Evolutionary conservation across 1,139 yeast species (phyloP).

Genomic region (Casaregolazyma lundiana): DNA sequence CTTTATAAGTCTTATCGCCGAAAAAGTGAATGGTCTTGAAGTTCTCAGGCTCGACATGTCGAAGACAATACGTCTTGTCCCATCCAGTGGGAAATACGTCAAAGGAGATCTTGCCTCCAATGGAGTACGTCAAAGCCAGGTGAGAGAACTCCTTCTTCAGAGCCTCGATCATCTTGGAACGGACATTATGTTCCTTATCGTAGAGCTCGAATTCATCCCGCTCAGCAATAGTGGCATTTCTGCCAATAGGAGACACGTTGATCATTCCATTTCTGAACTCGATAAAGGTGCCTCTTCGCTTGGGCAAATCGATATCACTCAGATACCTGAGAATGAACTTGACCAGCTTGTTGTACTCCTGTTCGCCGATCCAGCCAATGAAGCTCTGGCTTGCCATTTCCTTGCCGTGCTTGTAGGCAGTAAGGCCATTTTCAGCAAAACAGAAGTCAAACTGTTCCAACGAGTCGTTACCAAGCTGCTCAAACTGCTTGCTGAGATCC

Average conservation of each 20-base stretch:
- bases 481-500: slow-evolving; percentile 89
- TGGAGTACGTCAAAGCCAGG: slow-evolving; percentile 84
- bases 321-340: slow-evolving; percentile 82
- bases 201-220: slow-evolving; percentile 85
- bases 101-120: slow-evolving; percentile 98
- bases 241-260: slow-evolving; percentile 95
- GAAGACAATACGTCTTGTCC: slow-evolving; percentile 98
- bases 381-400: slow-evolving; percentile 88
- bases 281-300: slow-evolving; percentile 83
- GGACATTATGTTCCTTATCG: slow-evolving; percentile 74
- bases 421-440: slow-evolving; percentile 95
- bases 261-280: slow-evolving; percentile 99
- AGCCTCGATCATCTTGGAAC: slow-evolving; percentile 79
- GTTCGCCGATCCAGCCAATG: slow-evolving; percentile 93
- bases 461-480: slow-evolving; percentile 78
- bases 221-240: slow-evolving; percentile 93
- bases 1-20: slow-evolving; percentile 96
- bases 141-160: slow-evolving; percentile 79
- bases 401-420: slow-evolving; percentile 90
- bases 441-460: slow-evolving; percentile 86
- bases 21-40: slow-evolving; percentile 91
- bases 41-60: slow-evolving; percentile 80
- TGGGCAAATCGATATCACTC: slow-evolving; percentile 80
- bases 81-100: slow-evolving; percentile 99
- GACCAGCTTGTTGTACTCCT: slow-evolving; percentile 82